Conservation (phyloP, 768 basidiomycete genomes). For the Tulasnella calospora region DNA sequence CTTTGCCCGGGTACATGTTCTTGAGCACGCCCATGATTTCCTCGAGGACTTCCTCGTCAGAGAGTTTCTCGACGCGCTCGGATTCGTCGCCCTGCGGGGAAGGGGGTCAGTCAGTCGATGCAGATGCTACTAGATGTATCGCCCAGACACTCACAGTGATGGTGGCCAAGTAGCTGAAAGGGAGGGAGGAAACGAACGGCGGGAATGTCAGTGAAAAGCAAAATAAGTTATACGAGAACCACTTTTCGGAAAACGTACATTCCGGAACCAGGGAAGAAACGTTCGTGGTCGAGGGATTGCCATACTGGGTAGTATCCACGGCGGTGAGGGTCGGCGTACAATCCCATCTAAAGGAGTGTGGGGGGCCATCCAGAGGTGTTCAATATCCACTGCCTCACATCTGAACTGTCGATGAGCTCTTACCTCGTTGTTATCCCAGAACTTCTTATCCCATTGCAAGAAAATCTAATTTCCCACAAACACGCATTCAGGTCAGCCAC, state of each 20-base stretch:
- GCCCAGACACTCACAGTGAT: constrained; percentile 42
- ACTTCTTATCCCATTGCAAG: constrained; percentile 55
- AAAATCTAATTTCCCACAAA: constrained; percentile 43
- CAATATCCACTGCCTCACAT: too few species aligned
- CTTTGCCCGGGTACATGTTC: constrained; percentile 53
- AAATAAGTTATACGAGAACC: too few species aligned
- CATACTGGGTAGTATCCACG: constrained; percentile 59
- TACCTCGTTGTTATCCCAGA: constrained; percentile 50
- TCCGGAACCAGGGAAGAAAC: constrained; percentile 58
- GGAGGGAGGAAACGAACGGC: neutral
- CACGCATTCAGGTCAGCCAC: neutral
- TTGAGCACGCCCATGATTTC: constrained; percentile 56
- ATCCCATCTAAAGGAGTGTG: constrained; percentile 45
- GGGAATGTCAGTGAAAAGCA: too few species aligned
- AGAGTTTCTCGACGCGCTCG: constrained; percentile 52
- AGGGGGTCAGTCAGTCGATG: neutral
- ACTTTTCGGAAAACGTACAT: constrained; percentile 39
- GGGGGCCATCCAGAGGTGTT: neutral
- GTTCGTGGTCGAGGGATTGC: constrained; percentile 56
- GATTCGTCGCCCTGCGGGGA: constrained; percentile 53
- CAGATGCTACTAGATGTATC: too few species aligned
- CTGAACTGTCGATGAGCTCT: too few species aligned
- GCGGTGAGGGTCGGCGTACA: constrained; percentile 49
- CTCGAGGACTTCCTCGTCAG: constrained; percentile 44
- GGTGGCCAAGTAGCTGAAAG: constrained; percentile 43